A percentile compares a stretch with the other conserved stretches of the same genome.
These are phyloP conservation scores for Microsporum ferrugineum DNA, from an alignment of 2,329 filamentous ascomycete genomes.

Conservation along the genomic window DNA sequence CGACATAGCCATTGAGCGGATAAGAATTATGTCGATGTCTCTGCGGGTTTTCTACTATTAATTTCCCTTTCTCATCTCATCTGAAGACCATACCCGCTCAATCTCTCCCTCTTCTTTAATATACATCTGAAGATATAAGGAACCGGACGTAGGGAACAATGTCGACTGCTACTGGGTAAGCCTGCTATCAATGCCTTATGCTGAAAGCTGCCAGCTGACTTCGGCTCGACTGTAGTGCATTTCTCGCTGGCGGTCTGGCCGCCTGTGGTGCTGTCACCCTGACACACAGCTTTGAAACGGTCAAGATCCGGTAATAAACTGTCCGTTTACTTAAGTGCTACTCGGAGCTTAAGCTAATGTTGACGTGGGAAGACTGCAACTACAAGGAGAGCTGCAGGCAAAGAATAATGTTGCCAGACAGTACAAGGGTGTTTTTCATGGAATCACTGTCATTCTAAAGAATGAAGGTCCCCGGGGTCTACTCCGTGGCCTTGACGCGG, in stretches of 20 bases:
- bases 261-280: constrained; percentile 95
- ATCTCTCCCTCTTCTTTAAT: constrained; percentile 2
- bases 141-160: constrained; percentile 24
- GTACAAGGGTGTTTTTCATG: constrained; percentile 86
- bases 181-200: not conserved
- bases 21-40: not conserved
- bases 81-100: not conserved
- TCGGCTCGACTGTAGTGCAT: constrained; percentile 48
- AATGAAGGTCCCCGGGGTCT: constrained; percentile 82
- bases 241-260: constrained; percentile 90
- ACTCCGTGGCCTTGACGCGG: constrained; percentile 79
- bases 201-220: not conserved
- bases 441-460: constrained; percentile 74
- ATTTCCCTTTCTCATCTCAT: not conserved
- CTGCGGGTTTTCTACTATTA: not conserved
- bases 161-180: constrained; percentile 45
- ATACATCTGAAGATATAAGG: not conserved
- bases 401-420: constrained; percentile 75
- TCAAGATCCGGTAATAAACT: constrained; percentile 82
- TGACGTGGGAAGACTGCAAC: constrained; percentile 57
- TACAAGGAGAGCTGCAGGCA: constrained; percentile 87
- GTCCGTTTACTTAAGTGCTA: not conserved
- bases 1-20: not conserved
- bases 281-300: constrained; percentile 95
- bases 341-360: not conserved